Conservation (phyloP, 2,329 filamentous ascomycete genomes). For the Leptographium radiaticola region DNA sequence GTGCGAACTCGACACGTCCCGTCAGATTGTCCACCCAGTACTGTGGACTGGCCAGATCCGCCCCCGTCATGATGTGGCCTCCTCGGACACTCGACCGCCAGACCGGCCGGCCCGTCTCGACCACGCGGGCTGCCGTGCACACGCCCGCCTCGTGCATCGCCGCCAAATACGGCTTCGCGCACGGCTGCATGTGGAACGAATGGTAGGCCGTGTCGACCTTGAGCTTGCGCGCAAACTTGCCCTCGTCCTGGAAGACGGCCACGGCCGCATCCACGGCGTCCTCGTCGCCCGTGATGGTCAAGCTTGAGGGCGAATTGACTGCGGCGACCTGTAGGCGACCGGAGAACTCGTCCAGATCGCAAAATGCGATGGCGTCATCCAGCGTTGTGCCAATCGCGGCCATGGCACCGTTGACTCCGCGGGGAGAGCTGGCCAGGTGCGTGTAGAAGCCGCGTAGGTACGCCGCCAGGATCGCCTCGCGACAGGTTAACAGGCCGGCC, state of each 20-base stretch:
- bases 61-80: neutral
- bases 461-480: constrained; percentile 12
- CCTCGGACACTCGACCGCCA: neutral
- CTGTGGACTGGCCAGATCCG: constrained; percentile 7
- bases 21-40: constrained; percentile 24
- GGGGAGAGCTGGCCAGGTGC: neutral
- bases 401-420: neutral
- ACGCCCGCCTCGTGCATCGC: neutral
- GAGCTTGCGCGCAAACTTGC: constrained; percentile 26
- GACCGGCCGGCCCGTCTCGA: too few species aligned
- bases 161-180: constrained; percentile 31
- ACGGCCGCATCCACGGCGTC: constrained; percentile 29
- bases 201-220: constrained; percentile 40
- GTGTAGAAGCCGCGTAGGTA: constrained; percentile 11
- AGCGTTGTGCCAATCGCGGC: neutral
- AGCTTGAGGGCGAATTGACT: constrained; percentile 36
- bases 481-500: constrained; percentile 11
- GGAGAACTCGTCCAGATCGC: constrained; percentile 20
- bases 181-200: constrained; percentile 38
- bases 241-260: constrained; percentile 24
- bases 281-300: constrained; percentile 37
- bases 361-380: constrained; percentile 27
- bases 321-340: constrained; percentile 24
- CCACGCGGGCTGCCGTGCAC: neutral
- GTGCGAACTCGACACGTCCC: constrained; percentile 23